Percentiles rank a stretch among this genome's conserved stretches.
phyloP scores from a whole-genome alignment of 306 rosid species.

The Rosa lucieae region DNA sequence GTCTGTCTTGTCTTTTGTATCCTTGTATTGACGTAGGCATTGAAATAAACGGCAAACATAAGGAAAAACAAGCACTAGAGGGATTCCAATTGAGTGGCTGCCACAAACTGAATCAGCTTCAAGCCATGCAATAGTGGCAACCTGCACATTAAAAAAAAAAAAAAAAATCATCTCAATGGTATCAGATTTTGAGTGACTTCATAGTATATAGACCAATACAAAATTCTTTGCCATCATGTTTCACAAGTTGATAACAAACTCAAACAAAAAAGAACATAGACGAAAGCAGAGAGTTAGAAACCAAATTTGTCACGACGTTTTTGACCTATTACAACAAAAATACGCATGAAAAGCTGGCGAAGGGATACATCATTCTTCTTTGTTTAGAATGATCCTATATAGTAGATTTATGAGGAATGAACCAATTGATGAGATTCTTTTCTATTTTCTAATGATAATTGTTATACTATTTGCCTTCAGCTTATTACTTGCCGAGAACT shows the following conservation, averaged over 20 bases:
- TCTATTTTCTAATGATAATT: not conserved
- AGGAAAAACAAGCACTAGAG: slow-evolving; percentile 87
- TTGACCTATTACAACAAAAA: not conserved
- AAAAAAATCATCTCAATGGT: not conserved
- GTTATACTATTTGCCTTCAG: not conserved
- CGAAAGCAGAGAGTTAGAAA: not conserved
- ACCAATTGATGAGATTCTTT: not conserved
- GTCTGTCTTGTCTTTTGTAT: slow-evolving; percentile 68
- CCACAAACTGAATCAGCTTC: slow-evolving; percentile 99
- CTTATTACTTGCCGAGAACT: not conserved
- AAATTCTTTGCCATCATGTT: not conserved
- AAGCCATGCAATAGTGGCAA: slow-evolving; percentile 98
- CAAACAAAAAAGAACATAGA: not conserved
- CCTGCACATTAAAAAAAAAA: slow-evolving; percentile 40
- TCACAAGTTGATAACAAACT: not conserved
- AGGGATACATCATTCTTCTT: not conserved
- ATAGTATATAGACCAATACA: not conserved
- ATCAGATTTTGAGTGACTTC: not conserved
- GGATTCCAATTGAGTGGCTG: slow-evolving; percentile 89
- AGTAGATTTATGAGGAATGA: not conserved
- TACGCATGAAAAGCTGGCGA: not conserved
- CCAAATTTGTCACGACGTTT: not conserved
- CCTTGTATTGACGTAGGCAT: slow-evolving; percentile 93
- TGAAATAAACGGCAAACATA: slow-evolving; percentile 87
- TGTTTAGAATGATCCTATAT: not conserved